Conservation (phyloP, 169 alveolate genomes). For the Perkinsus olseni region DNA sequence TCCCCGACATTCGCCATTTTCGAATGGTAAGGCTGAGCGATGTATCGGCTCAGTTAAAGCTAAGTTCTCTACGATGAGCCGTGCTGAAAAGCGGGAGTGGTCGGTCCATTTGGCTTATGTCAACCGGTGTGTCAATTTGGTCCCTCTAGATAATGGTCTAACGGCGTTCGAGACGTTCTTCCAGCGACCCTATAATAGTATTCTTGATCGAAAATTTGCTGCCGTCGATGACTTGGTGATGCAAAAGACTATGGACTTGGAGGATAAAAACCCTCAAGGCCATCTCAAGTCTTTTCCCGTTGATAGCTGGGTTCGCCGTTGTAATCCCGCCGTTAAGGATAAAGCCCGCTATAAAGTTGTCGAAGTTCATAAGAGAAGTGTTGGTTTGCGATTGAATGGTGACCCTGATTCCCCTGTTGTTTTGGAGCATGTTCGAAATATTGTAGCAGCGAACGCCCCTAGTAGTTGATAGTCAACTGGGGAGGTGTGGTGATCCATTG, state of each 20-base stretch:
- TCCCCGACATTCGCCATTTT: not conserved
- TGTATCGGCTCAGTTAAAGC: not conserved
- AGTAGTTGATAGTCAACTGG: not conserved
- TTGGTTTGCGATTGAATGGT: not conserved
- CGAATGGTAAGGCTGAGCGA: not conserved
- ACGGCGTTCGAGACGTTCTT: not conserved
- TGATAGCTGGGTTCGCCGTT: not conserved
- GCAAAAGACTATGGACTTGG: not conserved
- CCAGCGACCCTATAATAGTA: not conserved
- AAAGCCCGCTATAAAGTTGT: not conserved
- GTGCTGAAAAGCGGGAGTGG: not conserved
- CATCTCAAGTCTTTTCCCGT: not conserved
- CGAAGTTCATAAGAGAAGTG: not conserved
- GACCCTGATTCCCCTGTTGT: not conserved
- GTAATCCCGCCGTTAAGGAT: not conserved
- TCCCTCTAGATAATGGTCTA: not conserved
- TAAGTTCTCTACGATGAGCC: not conserved
- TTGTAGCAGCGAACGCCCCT: not conserved
- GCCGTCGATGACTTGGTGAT: not conserved
- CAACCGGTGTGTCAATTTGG: not conserved
- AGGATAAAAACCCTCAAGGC: not conserved
- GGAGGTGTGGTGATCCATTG: slow-evolving; percentile 4
- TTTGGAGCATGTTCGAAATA: not conserved
- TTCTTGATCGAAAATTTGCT: not conserved
- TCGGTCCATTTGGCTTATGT: not conserved